These are phyloP conservation scores for Trametes elegans DNA, from an alignment of 768 basidiomycete species.

Conservation along the genomic window DNA sequence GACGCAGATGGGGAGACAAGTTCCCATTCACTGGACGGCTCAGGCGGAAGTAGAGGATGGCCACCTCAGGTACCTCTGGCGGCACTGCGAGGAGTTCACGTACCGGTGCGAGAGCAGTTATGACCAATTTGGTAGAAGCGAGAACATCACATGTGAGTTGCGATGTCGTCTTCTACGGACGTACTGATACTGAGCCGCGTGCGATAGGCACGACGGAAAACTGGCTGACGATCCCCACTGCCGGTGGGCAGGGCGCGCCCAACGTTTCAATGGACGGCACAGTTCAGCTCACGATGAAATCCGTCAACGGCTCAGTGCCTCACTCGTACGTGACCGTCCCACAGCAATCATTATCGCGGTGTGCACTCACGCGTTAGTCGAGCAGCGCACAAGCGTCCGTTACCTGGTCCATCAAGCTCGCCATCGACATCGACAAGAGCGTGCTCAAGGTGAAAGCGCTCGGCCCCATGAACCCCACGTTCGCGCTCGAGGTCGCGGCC, in stretches of 20 bases:
- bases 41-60: constrained; percentile 10
- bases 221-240: constrained; percentile 10
- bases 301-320: not conserved
- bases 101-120: constrained; percentile 23
- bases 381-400: no score
- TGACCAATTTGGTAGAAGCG: not conserved
- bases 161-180: not conserved
- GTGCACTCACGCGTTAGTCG: no score
- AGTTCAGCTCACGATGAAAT: constrained; percentile 4
- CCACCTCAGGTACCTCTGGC: constrained; percentile 23
- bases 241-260: not conserved
- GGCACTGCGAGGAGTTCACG: constrained; percentile 21
- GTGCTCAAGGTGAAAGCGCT: no score
- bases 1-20: constrained; percentile 4
- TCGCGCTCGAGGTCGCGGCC: no score
- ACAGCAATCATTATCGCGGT: no score
- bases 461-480: no score
- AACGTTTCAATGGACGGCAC: constrained; percentile 14
- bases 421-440: no score
- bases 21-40: constrained; percentile 10
- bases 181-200: not conserved
- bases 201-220: constrained; percentile 17
- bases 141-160: constrained; percentile 3
- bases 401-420: no score
- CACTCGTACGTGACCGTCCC: not conserved